Evolutionary conservation across 495 filamentous ascomycete genomes (phyloP).

Genomic region (Penicillium angulare): DNA sequence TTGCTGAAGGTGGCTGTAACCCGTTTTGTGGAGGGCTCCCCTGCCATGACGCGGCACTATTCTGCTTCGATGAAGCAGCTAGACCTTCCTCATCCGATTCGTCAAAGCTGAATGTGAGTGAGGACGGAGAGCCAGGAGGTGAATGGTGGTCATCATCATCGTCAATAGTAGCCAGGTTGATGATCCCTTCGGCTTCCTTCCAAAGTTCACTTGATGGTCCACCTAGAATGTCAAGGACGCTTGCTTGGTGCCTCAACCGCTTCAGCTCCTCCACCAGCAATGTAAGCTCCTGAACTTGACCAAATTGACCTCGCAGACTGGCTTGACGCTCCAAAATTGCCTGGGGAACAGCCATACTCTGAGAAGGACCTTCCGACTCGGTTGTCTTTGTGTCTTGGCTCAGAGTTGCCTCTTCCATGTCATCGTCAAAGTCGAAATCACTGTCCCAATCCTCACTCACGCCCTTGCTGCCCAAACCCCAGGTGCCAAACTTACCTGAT

Average conservation of each 20-base stretch:
- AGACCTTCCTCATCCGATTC: slow-evolving; percentile 60
- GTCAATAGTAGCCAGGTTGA: slow-evolving; percentile 79
- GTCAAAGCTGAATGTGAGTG: slow-evolving; percentile 54
- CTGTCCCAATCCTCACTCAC: slow-evolving; percentile 83
- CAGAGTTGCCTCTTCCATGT: slow-evolving; percentile 36
- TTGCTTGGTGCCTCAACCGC: slow-evolving; percentile 61
- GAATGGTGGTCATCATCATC: slow-evolving; percentile 61
- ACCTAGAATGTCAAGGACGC: slow-evolving; percentile 60
- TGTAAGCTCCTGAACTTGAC: slow-evolving; percentile 81
- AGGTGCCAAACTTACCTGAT: slow-evolving; percentile 82
- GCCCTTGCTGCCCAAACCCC: slow-evolving; percentile 80
- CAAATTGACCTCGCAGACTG: slow-evolving; percentile 80
- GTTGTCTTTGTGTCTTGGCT: slow-evolving; percentile 25
- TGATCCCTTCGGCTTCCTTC: slow-evolving; percentile 86
- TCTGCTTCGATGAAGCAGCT: slow-evolving; percentile 31
- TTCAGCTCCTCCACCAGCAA: slow-evolving; percentile 79
- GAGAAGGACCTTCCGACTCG: slow-evolving; percentile 15
- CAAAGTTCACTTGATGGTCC: slow-evolving; percentile 65
- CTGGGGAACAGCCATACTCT: slow-evolving; percentile 70
- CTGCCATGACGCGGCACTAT: slow-evolving; percentile 37
- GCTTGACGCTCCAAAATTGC: slow-evolving; percentile 84
- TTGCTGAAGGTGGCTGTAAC: neutral
- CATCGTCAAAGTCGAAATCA: slow-evolving; percentile 72
- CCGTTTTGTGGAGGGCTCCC: slow-evolving; percentile 1
- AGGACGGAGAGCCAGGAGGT: slow-evolving; percentile 50